Evolutionary conservation across 805 yeast species (phyloP).

Genomic region (Pichia exigua): DNA sequence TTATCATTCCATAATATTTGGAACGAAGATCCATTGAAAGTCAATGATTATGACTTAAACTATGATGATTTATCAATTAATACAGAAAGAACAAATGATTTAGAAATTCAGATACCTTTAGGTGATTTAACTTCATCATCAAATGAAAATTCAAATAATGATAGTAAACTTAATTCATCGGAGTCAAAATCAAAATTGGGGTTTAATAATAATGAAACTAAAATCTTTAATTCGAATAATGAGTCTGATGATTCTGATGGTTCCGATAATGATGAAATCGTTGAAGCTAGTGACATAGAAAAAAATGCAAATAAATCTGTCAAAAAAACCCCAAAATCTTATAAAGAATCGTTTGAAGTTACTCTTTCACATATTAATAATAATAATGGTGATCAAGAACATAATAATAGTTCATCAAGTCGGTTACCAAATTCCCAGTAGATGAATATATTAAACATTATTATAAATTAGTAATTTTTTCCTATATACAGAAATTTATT

Average conservation of each 20-base stretch:
- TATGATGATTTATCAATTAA: not conserved
- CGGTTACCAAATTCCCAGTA: not conserved
- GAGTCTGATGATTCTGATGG: not conserved
- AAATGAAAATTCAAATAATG: not conserved
- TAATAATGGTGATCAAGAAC: not conserved
- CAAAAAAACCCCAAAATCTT: slow-evolving; percentile 5
- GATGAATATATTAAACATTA: not conserved
- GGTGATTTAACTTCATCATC: slow-evolving; percentile 1
- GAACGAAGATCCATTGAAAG: slow-evolving; percentile 19
- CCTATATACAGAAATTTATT: not conserved
- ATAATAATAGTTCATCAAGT: not conserved
- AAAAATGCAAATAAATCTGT: slow-evolving; percentile 4
- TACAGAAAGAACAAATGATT: slow-evolving; percentile 1
- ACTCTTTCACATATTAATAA: not conserved
- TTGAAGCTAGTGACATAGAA: slow-evolving; percentile 5
- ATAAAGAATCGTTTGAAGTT: slow-evolving; percentile 9
- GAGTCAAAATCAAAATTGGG: not conserved
- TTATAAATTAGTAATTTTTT: no score
- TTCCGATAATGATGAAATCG: slow-evolving; percentile 5
- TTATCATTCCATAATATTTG: slow-evolving; percentile 10
- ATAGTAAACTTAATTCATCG: not conserved
- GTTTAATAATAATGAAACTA: not conserved
- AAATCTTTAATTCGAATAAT: not conserved
- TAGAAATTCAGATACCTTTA: slow-evolving; percentile 10
- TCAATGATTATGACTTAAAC: not conserved